Base-by-base conservation (phyloP, 345 rosid genomes). In the Gossypium raimondii region DNA sequence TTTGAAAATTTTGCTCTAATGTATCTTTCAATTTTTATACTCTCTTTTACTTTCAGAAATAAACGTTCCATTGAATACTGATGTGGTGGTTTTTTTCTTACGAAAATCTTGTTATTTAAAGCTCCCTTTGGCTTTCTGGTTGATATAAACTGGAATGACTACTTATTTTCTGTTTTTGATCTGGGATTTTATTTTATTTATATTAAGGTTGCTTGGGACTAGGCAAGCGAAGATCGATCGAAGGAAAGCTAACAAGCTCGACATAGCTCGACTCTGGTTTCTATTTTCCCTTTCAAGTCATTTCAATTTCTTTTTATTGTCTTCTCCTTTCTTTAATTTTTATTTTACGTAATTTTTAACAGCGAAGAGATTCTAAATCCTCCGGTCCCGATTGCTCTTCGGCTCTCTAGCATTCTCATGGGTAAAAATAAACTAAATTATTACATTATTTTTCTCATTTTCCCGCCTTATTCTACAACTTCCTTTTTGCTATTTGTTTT, bases 301-400 rank as follows among this genome's bases (percentile, higher is more conserved):
- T 48, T 7, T 14, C 12, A n/a, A 20, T 2, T 70, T 17, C 2
- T 3, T 56, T 14, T 53, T 24, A 14, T 47, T 45, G 16, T 69
- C 16, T 2, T 66, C 1, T 22, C 43, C 41, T 64, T 20, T 7
- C 11, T 57, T 55, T 18, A 62, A 8, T 52, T 18, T 48, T 11
- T 55, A 62, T 9, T 29, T 17, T 34, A n/a, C 8, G 9, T 45
- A 14, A 38, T 27, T 65, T 68, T 66, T 68, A 78, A 48, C 89
- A 93, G 98, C 44, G 99, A 94, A 79, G 96, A 95, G 82, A 95
- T 95, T 73, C 75, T 93, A 81, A 89, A 95, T 74, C 97, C 99
- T 0, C 86, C 94, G 2, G 89, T 91, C 76, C 99, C 98, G 0
- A 89, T 93, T 95, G 98, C 98, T 75, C 93, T 93, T 34, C 83